Evolutionary conservation across 192 early-diverging fungal species (phyloP), one percentile per base, ranked within the genome.

Genomic region (Coemansia sp.): DNA sequence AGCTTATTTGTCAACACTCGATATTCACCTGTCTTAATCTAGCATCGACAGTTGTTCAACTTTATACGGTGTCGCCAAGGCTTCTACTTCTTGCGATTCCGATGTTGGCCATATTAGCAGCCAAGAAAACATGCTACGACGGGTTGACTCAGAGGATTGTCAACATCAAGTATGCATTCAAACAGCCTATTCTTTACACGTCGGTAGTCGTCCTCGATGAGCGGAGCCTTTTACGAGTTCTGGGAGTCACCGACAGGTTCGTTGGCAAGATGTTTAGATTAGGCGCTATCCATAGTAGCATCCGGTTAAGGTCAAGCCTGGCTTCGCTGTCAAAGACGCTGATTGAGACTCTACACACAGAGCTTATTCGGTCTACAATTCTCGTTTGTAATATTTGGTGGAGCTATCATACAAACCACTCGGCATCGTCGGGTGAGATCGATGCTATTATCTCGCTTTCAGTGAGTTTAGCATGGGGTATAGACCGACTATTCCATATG

Each of bases 321-420:
- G 17, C 49, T 15, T 2, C 0, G 13, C 0, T 40, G 15, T 50
- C 52, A 4, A n/a, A 19, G 0, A 9, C 29, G 13, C 32, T 64
- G n/a, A 7, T 42, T 0, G 36, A 42, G 6, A 45, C 32, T 1
- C 0, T 71, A 5, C 17, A 25, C 40, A 38, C 13, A 0, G 63
- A 71, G 23, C 3, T 45, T 1, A 45, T 65, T 23, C 23, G 9
- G 9, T 60, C 50, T 9, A 17, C 57, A 10, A 48, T 64, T 7
- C 29, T 71, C 52, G n/a, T 33, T 3, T 61, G 53, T 11, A 61
- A 61, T 22, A 25, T 71, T 4, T 61, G 58, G 63, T 40, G 52
- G 19, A 50, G 40, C 1, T 17, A 49, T 11, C 43, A 53, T 32
- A 9, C 29, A 19, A 13, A 35, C 1, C 45, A 29, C 6, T 15